phyloP scores from a whole-genome alignment of 345 rosid genomes.

The Dovyalis caffra region DNA sequence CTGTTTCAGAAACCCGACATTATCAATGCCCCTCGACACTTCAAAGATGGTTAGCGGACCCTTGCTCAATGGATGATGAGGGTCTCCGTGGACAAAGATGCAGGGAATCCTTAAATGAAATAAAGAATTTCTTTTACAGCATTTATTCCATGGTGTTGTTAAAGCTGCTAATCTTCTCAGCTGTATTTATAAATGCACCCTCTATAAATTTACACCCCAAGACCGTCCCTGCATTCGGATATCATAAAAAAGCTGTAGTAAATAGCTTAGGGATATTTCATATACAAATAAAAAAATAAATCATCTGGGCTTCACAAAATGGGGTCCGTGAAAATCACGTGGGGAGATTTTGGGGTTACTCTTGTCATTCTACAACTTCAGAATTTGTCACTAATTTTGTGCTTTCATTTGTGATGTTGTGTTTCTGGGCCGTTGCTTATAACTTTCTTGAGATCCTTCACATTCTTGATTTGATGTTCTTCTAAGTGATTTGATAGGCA shows the following conservation, averaged over 20 bases:
- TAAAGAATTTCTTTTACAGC: background rate
- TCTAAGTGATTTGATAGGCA: background rate
- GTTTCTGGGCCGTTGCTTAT: background rate
- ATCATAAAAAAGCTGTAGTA: background rate
- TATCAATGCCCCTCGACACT: background rate
- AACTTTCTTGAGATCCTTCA: background rate
- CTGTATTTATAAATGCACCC: background rate
- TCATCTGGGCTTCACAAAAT: background rate
- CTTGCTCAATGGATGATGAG: background rate
- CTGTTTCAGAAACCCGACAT: background rate
- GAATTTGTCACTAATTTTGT: background rate
- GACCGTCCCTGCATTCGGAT: background rate
- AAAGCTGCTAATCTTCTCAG: background rate
- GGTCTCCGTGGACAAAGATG: background rate
- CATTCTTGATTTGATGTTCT: background rate
- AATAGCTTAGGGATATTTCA: background rate
- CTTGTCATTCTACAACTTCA: background rate
- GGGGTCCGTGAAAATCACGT: background rate
- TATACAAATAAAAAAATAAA: background rate
- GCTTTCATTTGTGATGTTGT: background rate
- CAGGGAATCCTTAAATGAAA: background rate
- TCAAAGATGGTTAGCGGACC: background rate
- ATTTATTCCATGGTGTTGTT: slow-evolving; percentile 2
- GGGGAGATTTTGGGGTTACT: background rate
- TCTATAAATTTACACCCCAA: background rate